Evolutionary conservation across 2,329 filamentous ascomycete genomes (phyloP).

Genomic region (Aspergillus uvarum): DNA sequence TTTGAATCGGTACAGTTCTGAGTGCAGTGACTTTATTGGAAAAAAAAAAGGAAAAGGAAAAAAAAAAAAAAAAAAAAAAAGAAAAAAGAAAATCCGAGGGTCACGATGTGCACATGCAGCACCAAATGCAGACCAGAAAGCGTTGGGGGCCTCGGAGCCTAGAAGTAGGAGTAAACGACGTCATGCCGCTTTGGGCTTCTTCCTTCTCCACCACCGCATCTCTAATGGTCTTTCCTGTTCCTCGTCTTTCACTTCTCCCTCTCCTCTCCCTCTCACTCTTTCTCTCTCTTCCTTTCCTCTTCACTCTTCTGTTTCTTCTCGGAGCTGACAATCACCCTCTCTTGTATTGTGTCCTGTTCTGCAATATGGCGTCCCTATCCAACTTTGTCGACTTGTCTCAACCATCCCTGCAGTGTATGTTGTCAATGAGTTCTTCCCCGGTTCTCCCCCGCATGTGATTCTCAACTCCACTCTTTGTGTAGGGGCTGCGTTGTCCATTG

Average conservation of each 20-base stretch:
- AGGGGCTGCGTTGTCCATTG: conserved; percentile 81
- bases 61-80: too few species aligned
- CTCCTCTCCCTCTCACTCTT: not conserved
- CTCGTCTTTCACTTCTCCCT: not conserved
- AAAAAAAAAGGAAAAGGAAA: too few species aligned
- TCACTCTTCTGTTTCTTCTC: conserved; percentile 7
- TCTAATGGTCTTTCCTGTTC: not conserved
- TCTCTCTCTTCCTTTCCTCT: conserved; percentile 14
- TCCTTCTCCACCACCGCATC: conserved; percentile 4
- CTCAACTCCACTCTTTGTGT: conserved; percentile 16
- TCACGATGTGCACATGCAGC: too few species aligned
- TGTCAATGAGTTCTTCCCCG: conserved; percentile 4
- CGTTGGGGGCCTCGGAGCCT: not conserved
- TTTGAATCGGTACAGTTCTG: too few species aligned
- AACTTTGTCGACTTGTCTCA: conserved; percentile 63
- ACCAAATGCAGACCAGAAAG: not conserved
- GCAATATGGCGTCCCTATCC: conserved; percentile 35
- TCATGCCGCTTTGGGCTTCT: conserved; percentile 13
- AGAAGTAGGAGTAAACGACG: conserved; percentile 7
- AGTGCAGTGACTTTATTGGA: too few species aligned
- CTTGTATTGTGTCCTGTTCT: conserved; percentile 7
- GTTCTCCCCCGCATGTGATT: conserved; percentile 30
- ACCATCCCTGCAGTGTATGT: conserved; percentile 64
- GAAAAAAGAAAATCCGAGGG: too few species aligned
- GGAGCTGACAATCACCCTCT: not conserved